Evolutionary conservation across 257 asterid species (phyloP).

Genomic region (Solanum sparsipilum): DNA sequence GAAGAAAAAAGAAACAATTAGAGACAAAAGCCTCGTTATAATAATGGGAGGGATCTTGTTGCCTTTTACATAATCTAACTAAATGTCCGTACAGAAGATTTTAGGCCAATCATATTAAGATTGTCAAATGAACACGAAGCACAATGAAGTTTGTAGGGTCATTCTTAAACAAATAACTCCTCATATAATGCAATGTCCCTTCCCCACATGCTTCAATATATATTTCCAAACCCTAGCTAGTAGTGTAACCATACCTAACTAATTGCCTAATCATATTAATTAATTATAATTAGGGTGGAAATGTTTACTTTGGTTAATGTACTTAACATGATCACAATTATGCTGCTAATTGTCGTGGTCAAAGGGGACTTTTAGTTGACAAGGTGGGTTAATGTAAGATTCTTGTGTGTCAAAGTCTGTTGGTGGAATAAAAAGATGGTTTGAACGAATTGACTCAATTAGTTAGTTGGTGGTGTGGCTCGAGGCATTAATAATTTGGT

Average conservation of each 20-base stretch:
- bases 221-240: neutral
- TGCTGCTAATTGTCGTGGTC: slow-evolving; percentile 1
- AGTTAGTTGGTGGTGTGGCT: slow-evolving; percentile 37
- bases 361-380: slow-evolving; percentile 13
- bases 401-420: slow-evolving; percentile 9
- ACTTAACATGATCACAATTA: slow-evolving; percentile 3
- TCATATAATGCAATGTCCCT: slow-evolving; percentile 17
- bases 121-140: slow-evolving; percentile 28
- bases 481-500: slow-evolving; percentile 23
- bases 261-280: neutral
- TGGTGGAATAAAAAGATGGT: slow-evolving; percentile 19
- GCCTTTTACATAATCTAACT: slow-evolving; percentile 22
- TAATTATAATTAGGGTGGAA: neutral
- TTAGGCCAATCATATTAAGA: slow-evolving; percentile 41
- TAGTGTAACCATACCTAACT: neutral
- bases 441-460: slow-evolving; percentile 21
- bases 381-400: slow-evolving; percentile 9
- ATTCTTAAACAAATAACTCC: slow-evolving; percentile 15
- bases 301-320: neutral
- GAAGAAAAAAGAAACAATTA: slow-evolving; percentile 9
- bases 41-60: slow-evolving; percentile 45
- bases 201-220: neutral
- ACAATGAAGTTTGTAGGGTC: slow-evolving; percentile 47
- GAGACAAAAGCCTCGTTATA: slow-evolving; percentile 36
- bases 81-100: slow-evolving; percentile 29